A percentile compares a stretch with the other conserved stretches of the same genome.
Evolutionary conservation across 2,329 filamentous ascomycete genomes (phyloP).

Genomic region (Cadophora gregata): DNA sequence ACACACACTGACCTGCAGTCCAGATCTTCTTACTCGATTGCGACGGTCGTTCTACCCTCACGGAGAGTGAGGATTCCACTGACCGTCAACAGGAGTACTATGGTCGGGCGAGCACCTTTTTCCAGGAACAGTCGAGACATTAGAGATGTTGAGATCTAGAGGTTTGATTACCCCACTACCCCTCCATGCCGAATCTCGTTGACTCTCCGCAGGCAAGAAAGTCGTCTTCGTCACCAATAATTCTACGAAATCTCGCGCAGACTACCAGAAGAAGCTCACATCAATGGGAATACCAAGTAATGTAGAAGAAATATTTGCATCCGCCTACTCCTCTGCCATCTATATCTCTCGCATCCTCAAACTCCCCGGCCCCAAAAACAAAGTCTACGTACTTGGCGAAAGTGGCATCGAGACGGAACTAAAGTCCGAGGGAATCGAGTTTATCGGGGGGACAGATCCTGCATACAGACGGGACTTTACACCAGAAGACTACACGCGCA

Average conservation of each 20-base stretch:
- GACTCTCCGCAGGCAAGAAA: constrained; percentile 71
- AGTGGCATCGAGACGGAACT: constrained; percentile 90
- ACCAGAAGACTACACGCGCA: constrained; percentile 77
- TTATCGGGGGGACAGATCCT: constrained; percentile 87
- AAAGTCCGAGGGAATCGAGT: constrained; percentile 75
- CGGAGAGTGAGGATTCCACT: constrained; percentile 24
- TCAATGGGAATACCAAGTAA: constrained; percentile 78
- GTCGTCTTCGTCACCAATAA: constrained; percentile 98
- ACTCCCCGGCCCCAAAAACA: constrained; percentile 79
- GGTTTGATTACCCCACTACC: constrained; percentile 50
- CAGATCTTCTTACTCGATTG: constrained; percentile 96
- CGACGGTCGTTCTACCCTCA: constrained; percentile 69
- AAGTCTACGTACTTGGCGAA: constrained; percentile 94
- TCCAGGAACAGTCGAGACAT: constrained; percentile 81
- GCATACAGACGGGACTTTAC: constrained; percentile 77
- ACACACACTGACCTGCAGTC: constrained; percentile 34
- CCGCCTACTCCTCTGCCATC: constrained; percentile 91
- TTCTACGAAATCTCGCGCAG: constrained; percentile 91
- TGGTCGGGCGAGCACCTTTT: constrained; percentile 96
- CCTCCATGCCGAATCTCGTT: constrained; percentile 17
- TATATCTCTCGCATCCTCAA: constrained; percentile 94
- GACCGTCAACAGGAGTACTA: constrained; percentile 71
- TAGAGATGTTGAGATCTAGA: constrained; percentile 81
- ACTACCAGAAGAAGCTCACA: constrained; percentile 92
- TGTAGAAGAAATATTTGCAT: constrained; percentile 89